Conservation (phyloP, 768 basidiomycete genomes). For the Mycena vulgaris region DNA sequence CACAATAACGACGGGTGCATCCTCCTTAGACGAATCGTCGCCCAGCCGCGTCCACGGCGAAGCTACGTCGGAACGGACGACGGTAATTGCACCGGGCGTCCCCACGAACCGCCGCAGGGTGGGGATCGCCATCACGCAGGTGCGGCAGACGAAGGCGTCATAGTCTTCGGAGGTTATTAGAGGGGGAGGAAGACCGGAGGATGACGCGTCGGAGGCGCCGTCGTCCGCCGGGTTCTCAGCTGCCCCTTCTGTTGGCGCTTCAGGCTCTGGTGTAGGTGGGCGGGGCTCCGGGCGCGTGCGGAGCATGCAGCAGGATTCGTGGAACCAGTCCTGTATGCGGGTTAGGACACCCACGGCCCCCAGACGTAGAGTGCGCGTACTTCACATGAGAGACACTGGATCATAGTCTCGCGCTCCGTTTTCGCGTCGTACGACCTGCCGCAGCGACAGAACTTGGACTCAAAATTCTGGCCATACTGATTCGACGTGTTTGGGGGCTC, state of each 20-base stretch:
- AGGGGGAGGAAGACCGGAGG: conserved; percentile 76
- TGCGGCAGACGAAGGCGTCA: conserved; percentile 81
- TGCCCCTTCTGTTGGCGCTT: not conserved
- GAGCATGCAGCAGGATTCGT: conserved; percentile 90
- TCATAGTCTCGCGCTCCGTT: conserved; percentile 87
- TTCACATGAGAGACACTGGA: conserved; percentile 90
- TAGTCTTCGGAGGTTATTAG: conserved; percentile 80
- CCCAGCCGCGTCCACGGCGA: conserved; percentile 71
- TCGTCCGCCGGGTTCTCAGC: conserved; percentile 53
- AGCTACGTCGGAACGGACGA: conserved; percentile 64
- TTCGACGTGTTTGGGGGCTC: conserved; percentile 75
- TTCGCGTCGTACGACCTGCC: conserved; percentile 78
- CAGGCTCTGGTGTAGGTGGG: conserved; percentile 54
- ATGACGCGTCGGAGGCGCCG: conserved; percentile 73
- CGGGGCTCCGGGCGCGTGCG: conserved; percentile 73
- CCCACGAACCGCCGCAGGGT: conserved; percentile 77
- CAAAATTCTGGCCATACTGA: conserved; percentile 82
- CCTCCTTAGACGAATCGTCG: conserved; percentile 35
- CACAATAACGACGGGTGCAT: conserved; percentile 46
- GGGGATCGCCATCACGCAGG: conserved; percentile 72
- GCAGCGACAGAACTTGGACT: conserved; percentile 82
- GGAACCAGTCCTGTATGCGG: conserved; percentile 85
- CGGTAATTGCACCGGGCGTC: conserved; percentile 76
- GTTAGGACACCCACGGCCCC: conserved; percentile 14
- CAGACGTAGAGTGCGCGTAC: conserved; percentile 53